Evolutionary conservation across 2,329 filamentous ascomycete genomes (phyloP).

Genomic region (Orbilia oligospora): DNA sequence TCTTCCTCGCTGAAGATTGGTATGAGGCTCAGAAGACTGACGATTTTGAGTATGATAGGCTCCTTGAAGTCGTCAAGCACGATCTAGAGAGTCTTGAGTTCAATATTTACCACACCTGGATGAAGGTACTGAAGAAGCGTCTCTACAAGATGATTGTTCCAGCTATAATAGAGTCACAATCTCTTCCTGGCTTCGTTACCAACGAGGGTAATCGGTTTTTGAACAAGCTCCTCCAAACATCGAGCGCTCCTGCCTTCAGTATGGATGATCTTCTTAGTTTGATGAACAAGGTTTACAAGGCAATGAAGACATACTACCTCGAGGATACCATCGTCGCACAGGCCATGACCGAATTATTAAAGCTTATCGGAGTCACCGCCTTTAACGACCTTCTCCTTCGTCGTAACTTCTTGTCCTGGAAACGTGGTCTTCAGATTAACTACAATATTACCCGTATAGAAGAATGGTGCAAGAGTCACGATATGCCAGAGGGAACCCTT

Average conservation of each 20-base stretch:
- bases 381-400: slow-evolving; percentile 99
- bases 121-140: slow-evolving; percentile 99
- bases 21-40: slow-evolving; percentile 99
- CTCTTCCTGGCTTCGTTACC: slow-evolving; percentile 96
- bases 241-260: slow-evolving; percentile 93
- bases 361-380: slow-evolving; percentile 93
- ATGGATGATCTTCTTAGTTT: slow-evolving; percentile 98
- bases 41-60: slow-evolving; percentile 97
- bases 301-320: slow-evolving; percentile 98
- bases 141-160: slow-evolving; percentile 99
- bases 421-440: slow-evolving; percentile 98
- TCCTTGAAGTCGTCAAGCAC: slow-evolving; percentile 98
- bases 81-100: slow-evolving; percentile 98
- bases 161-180: slow-evolving; percentile 98
- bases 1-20: slow-evolving; percentile 99
- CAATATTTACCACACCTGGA: slow-evolving; percentile 99
- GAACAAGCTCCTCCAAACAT: slow-evolving; percentile 92
- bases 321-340: slow-evolving; percentile 97
- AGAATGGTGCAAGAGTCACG: slow-evolving; percentile 99
- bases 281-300: slow-evolving; percentile 96
- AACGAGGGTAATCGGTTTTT: slow-evolving; percentile 99
- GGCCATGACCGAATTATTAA: slow-evolving; percentile 91
- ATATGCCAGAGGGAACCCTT: slow-evolving; percentile 98
- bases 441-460: slow-evolving; percentile 99
- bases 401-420: slow-evolving; percentile 98